Percentiles rank a stretch among this genome's conserved stretches.
Evolutionary conservation across 192 early-diverging fungal genomes (phyloP).

Genomic region (Podila clonocystis): DNA sequence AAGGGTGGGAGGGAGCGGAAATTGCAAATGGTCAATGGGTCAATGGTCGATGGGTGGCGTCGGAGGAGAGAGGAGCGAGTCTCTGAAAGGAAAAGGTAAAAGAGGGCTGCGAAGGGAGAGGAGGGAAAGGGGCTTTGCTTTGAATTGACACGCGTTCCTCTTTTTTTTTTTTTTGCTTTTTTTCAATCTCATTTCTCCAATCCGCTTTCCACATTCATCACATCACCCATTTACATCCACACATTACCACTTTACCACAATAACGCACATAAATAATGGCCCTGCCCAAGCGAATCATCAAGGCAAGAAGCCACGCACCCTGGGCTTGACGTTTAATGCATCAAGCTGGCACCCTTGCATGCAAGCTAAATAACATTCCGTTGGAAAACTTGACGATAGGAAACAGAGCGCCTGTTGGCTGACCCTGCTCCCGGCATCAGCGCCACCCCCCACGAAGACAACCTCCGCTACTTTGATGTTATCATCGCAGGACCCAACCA

Average conservation of each 20-base stretch:
- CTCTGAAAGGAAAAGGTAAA: no score
- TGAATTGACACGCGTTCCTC: no score
- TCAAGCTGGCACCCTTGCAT: background rate
- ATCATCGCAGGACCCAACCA: constrained; percentile 88
- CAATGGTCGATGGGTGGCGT: no score
- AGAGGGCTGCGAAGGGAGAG: no score
- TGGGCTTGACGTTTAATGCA: background rate
- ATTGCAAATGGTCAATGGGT: no score
- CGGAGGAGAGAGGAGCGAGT: no score
- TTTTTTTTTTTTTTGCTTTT: no score
- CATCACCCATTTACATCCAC: constrained; percentile 1
- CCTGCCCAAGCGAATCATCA: constrained; percentile 64
- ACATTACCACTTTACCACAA: background rate
- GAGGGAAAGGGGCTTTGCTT: no score
- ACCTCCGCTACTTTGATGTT: constrained; percentile 98
- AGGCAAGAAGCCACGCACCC: constrained; percentile 36
- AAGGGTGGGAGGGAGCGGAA: background rate
- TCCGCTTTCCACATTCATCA: background rate
- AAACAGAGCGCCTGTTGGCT: constrained; percentile 93
- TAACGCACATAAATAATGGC: constrained; percentile 34
- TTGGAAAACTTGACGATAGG: constrained; percentile 63
- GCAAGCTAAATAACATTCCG: background rate
- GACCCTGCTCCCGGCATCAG: constrained; percentile 96
- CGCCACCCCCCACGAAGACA: constrained; percentile 90
- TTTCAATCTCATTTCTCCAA: background rate